Base-by-base conservation (phyloP, 2,329 filamentous ascomycete genomes). In the Albifimbria verrucaria region DNA sequence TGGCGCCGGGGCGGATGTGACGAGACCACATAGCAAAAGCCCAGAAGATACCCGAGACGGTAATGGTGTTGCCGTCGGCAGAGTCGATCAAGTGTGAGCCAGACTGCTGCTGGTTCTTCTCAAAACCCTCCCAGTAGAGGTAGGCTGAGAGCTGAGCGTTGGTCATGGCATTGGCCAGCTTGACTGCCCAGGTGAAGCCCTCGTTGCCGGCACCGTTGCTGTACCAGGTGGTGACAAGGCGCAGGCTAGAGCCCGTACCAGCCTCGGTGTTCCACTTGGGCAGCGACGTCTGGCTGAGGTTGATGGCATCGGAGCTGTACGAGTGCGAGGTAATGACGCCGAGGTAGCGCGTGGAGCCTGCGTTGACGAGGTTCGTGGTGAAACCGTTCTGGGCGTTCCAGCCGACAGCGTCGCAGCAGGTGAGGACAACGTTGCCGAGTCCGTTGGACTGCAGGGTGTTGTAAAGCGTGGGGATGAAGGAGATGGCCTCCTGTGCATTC, bases 111-210 rank as follows among this genome's bases (percentile, higher is more conserved):
- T 68, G 62, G 45, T 62, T 59, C 44, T 63, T 56, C 57, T 70
- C 63, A 18, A 67, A 64, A 25, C 78, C 77, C 61, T 79, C 75
- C 80, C 80, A 83, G 66, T 79, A 82, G 5, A 83, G 68, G 59
- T 81, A 82, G 0, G 73, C 80, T 7, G 72, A 77, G 5, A 78
- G 67, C 57, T 78, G 76, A 22, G 71, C 72, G 58, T 73, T 74
- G 6, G 77, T 69, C 15, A 83, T 66, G 20, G 73, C 77, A 26
- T 70, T 70, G 63, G 77, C 76, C 44, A 83, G 75, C 57, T 78
- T 77, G 58, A 77, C 77, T 2, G 80, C 80, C 80, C 79, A 83
- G 2, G 77, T 80, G 57, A 79, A 68, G 7, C 80, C 81, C 55
- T 83, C 80, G 36, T 74, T 74, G 0, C 69, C 63, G 10, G 71